Evolutionary conservation across 805 yeast genomes (phyloP), one percentile per base, ranked within the genome.

Genomic region (Saturnispora galanensis): DNA sequence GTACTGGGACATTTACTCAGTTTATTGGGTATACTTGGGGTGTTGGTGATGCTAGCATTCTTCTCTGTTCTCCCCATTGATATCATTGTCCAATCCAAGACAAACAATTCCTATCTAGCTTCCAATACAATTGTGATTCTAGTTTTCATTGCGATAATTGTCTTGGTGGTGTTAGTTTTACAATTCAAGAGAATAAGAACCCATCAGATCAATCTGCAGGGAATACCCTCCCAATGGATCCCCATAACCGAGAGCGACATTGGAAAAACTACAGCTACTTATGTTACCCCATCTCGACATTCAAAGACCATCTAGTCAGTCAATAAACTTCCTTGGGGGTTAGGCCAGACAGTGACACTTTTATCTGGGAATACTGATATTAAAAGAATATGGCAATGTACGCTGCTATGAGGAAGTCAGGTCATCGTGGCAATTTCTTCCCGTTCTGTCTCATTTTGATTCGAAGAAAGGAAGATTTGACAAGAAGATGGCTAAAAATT

Each of bases 101-200:
- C 67, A 7, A 64, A 76, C 4, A 63, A 70, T 10, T 74, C 76
- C 48, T 47, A 50, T 34, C 76, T 84, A 53, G 93, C 85, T 1
- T 67, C 85, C 58, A 86, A 88, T 58, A 76, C 90, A 3, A 81
- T 89, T 50, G 85, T 89, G 47, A 85, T 88, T 16, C 77, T 84
- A 7, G 74, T 79, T 38, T 86, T 83, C 6, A 70, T 84, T 54
- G 85, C 79, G 2, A 63, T 77, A 1, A 77, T 84, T 50, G 66
- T 78, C 1, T 47, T 81, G 0, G 52, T 73, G 6, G 63, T 78
- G 3, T 50, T 79, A 0, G 49, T 76, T 1, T 58, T 84, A 15
- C 76, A 78, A 50, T 63, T 82, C 16, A 64, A 76, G 33, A 69
- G 97, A 45, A 64, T 86, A 7, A 66, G 79, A 45, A 70, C 73